Evolutionary conservation across 83 land plant genomes (phyloP), one percentile per base, ranked within the genome.

Genomic region (Diphasiastrum complanatum): DNA sequence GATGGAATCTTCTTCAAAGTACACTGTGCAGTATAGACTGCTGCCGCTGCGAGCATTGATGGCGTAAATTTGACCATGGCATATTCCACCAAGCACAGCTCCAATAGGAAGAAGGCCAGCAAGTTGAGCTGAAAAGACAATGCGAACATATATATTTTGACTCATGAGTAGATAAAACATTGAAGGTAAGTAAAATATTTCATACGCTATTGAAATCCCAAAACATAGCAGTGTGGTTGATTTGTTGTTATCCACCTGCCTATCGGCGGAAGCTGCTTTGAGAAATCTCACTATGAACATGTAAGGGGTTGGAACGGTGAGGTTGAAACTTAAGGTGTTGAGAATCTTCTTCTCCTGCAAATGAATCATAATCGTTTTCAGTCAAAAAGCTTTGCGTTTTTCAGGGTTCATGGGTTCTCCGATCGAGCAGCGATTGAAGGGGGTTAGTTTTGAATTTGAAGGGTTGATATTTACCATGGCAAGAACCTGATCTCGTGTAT

Each of bases 81-180:
- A 58, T 80, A 83, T 36, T 86, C 79, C 36, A 75, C 78, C 46
- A 86, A 57, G 61, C 87, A 78, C 49, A 86, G 48, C 67, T 86
- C 91, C 19, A 83, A 56, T 25, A 86, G 69, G 69, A 68, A 86
- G 69, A 80, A 86, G 1, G 87, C 67, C 33, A 86, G 51, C 40
- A 73, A 56, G 54, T 83, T 79, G 64, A 83, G 74, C 91, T 86
- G 80, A 26, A 38, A 33, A 45, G 47, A 11, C 8, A 28, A 5
- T 34, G 12, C 2, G 11, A 10, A 4, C 6, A 45, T 11, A n/a
- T 4, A 12, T 48, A 30, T 47, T 47, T 3, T 4, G n/a, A n/a
- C n/a, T n/a, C n/a, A n/a, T n/a, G n/a, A n/a, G n/a, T n/a, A n/a
- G n/a, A n/a, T n/a, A n/a, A n/a, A n/a, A n/a, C n/a, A n/a, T n/a